Evolutionary conservation across 2,329 filamentous ascomycete species (phyloP).

Genomic region (Fusarium fracticaudum): DNA sequence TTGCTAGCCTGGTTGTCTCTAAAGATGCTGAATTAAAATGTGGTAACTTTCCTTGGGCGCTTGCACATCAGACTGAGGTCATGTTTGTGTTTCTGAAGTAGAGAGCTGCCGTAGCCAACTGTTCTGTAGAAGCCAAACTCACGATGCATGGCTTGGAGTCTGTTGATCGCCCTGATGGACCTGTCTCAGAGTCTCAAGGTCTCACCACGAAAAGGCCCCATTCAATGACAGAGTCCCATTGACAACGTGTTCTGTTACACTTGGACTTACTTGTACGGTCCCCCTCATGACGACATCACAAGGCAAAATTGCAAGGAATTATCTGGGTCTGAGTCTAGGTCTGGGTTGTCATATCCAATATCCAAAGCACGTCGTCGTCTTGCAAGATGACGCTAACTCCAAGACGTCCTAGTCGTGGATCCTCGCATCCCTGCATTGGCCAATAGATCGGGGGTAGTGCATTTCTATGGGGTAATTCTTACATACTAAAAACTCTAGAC

Average conservation of each 20-base stretch:
- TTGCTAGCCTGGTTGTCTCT: conserved; percentile 4
- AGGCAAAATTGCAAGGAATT: conserved; percentile 18
- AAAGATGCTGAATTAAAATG: not conserved
- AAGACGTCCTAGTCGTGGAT: conserved; percentile 9
- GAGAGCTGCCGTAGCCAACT: not conserved
- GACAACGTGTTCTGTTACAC: conserved; percentile 4
- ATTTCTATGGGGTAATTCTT: conserved; percentile 46
- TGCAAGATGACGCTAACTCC: conserved; percentile 20
- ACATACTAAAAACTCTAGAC: conserved; percentile 43
- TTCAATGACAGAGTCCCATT: not conserved
- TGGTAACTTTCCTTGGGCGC: not conserved
- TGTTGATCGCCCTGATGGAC: not conserved
- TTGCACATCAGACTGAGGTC: not conserved
- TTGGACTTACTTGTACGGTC: not conserved
- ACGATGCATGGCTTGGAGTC: not conserved
- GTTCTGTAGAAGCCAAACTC: not conserved
- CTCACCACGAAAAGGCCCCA: not conserved
- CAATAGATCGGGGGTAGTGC: conserved; percentile 3
- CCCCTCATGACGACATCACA: conserved; percentile 30
- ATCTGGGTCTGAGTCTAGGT: not conserved
- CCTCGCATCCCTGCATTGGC: conserved; percentile 12
- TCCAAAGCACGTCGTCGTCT: conserved; percentile 20
- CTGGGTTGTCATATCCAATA: not conserved
- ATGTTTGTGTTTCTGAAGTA: not conserved
- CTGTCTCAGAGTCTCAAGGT: not conserved